Conservation (phyloP, 1,284 basidiomycete species). For the Pseudozyma flocculosa region DNA sequence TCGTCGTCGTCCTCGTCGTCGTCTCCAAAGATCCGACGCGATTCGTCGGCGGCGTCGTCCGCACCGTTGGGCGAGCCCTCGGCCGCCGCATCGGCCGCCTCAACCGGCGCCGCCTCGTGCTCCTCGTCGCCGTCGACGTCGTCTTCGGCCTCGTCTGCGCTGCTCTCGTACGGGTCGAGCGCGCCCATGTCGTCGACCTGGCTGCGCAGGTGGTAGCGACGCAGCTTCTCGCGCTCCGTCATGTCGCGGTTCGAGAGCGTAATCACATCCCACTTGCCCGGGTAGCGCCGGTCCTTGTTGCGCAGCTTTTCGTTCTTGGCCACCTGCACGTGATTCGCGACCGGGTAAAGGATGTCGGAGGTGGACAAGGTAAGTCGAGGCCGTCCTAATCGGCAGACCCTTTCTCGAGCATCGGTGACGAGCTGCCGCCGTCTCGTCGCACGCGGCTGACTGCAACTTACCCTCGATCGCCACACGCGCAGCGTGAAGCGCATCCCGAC, state of each 20-base stretch:
- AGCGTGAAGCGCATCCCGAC: slow-evolving; percentile 50
- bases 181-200: slow-evolving; percentile 41
- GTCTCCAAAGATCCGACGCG: too few species aligned
- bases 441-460: slow-evolving; percentile 10
- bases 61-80: too few species aligned
- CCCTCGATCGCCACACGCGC: slow-evolving; percentile 43
- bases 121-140: slow-evolving; percentile 18
- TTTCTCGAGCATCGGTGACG: too few species aligned
- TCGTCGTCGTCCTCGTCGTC: too few species aligned
- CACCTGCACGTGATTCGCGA: neutral
- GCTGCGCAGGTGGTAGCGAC: slow-evolving; percentile 26
- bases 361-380: too few species aligned
- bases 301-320: slow-evolving; percentile 40
- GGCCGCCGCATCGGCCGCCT: too few species aligned
- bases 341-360: too few species aligned
- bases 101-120: too few species aligned
- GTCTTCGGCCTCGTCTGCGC: slow-evolving; percentile 31
- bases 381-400: too few species aligned
- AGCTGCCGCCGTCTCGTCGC: too few species aligned
- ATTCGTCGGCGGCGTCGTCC: too few species aligned
- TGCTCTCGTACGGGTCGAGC: slow-evolving; percentile 33
- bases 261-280: slow-evolving; percentile 49
- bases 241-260: slow-evolving; percentile 37
- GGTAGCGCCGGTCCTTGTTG: slow-evolving; percentile 29
- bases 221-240: slow-evolving; percentile 28